These are phyloP conservation scores for Aspergillus fumigatiaffinis DNA, from an alignment of 2,329 filamentous ascomycete genomes.

Conservation along the genomic window DNA sequence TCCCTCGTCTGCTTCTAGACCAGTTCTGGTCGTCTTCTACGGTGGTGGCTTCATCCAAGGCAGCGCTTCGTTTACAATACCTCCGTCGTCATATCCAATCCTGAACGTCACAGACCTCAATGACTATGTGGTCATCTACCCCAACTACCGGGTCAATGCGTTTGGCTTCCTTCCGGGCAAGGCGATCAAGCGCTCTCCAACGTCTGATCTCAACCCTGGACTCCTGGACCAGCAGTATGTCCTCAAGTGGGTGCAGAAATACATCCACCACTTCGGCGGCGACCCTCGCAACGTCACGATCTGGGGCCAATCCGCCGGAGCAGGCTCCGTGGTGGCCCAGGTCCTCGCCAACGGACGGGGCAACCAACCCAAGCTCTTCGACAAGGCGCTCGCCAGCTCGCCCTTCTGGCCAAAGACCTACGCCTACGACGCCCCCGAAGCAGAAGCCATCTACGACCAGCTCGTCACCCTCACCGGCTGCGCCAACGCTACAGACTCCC, in stretches of 20 bases:
- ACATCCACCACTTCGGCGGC: slow-evolving; percentile 54
- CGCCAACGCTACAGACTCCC: slow-evolving; percentile 37
- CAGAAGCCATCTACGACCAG: slow-evolving; percentile 49
- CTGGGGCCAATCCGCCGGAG: slow-evolving; percentile 55
- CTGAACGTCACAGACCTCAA: slow-evolving; percentile 52
- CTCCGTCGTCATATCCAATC: slow-evolving; percentile 55
- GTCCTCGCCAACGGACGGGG: slow-evolving; percentile 48
- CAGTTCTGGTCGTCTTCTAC: slow-evolving; percentile 59
- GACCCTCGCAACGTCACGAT: slow-evolving; percentile 51
- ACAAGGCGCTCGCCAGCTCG: slow-evolving; percentile 48
- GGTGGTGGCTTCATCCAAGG: slow-evolving; percentile 61
- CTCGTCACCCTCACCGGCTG: slow-evolving; percentile 50
- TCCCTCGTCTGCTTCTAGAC: slow-evolving; percentile 38
- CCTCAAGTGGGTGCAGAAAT: slow-evolving; percentile 51
- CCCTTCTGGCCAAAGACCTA: slow-evolving; percentile 61
- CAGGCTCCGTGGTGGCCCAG: slow-evolving; percentile 37
- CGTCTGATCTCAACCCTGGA: slow-evolving; percentile 50
- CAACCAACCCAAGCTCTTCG: slow-evolving; percentile 45
- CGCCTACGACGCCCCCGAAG: slow-evolving; percentile 47
- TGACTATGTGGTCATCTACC: slow-evolving; percentile 50
- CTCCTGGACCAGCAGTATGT: slow-evolving; percentile 52
- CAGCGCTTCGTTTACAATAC: slow-evolving; percentile 51
- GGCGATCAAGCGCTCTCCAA: slow-evolving; percentile 42
- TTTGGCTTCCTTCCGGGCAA: slow-evolving; percentile 53
- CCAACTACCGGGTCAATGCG: slow-evolving; percentile 56